phyloP scores from a whole-genome alignment of 2,329 filamentous ascomycete species.

The Colletotrichum melonis region DNA sequence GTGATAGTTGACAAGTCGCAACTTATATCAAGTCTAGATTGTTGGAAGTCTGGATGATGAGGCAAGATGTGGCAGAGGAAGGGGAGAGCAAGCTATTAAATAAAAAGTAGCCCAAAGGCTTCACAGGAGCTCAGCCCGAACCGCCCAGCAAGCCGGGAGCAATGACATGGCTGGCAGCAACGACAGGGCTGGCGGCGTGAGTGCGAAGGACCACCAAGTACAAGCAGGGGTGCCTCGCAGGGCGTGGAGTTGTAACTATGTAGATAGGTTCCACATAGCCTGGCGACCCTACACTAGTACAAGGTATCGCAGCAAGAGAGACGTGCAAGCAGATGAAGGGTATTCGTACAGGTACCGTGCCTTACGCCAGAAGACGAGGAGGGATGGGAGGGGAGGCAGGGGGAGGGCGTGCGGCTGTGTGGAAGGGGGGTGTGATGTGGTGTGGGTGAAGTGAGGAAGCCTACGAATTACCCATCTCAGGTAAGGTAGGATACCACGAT shows the following conservation, averaged over 20 bases:
- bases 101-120: conserved; percentile 29
- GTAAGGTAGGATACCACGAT: neutral
- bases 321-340: conserved; percentile 6
- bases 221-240: conserved; percentile 10
- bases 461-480: neutral
- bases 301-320: conserved; percentile 1
- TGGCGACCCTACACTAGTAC: neutral
- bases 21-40: neutral
- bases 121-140: conserved; percentile 15
- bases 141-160: conserved; percentile 19
- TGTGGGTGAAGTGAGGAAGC: neutral
- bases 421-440: neutral
- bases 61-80: conserved; percentile 2
- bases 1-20: neutral
- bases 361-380: neutral
- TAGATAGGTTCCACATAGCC: conserved; percentile 6
- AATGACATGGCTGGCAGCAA: conserved; percentile 26
- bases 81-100: conserved; percentile 33
- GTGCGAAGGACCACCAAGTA: neutral
- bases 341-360: conserved; percentile 19
- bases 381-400: neutral
- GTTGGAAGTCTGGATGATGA: conserved; percentile 3
- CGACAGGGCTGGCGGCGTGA: conserved; percentile 27
- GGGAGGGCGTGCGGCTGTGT: conserved; percentile 6
- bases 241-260: conserved; percentile 4